Evolutionary conservation across 345 rosid species (phyloP), one percentile per base, ranked within the genome.

Genomic region (Psidium guajava): DNA sequence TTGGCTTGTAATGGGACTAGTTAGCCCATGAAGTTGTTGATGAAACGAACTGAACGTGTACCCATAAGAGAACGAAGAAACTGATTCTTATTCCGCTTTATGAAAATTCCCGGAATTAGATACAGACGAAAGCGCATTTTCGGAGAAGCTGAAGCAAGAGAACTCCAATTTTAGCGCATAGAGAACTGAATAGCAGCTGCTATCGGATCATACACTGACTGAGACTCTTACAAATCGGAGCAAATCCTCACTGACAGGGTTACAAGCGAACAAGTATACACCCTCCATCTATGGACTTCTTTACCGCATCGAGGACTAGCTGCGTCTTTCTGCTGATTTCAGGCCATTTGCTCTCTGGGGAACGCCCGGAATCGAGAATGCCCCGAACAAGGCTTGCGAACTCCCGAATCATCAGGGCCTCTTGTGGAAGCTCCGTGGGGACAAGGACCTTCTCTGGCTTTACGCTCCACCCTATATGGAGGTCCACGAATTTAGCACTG

Each of bases 261-360:
- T 87, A 90, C 82, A 93, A 53, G 85, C 88, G 81, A 77, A 94
- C 93, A 54, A 91, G 89, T 87, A 85, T 83, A 81, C 91, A 92
- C 86, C 93, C 95, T 83, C 86, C 74, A 83, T 94, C 91, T 53
- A 94, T 86, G 69, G 98, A 95, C 86, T 91, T 90, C 88, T 89
- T 94, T 5, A 92, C 91, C 2, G 94, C 92, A 83, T 93, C 95
- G 47, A 94, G 18, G 52, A 95, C 95, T 27, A 91, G 20, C 87
- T 93, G 98, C 83, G 95, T 94, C 90, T 93, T 95, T 86, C 89
- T 88, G 75, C 93, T 93, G 51, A 91, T 93, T 85, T 90, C 92
- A 1, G 91, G 90, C 95, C 98, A 95, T 56, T 47, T 91, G 3
- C 36, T 82, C 83, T 93, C 93, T 13, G 92, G 91, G 25, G 28